phyloP scores from a whole-genome alignment of 2,329 filamentous ascomycete genomes.

The Leptosphaerulina australis region DNA sequence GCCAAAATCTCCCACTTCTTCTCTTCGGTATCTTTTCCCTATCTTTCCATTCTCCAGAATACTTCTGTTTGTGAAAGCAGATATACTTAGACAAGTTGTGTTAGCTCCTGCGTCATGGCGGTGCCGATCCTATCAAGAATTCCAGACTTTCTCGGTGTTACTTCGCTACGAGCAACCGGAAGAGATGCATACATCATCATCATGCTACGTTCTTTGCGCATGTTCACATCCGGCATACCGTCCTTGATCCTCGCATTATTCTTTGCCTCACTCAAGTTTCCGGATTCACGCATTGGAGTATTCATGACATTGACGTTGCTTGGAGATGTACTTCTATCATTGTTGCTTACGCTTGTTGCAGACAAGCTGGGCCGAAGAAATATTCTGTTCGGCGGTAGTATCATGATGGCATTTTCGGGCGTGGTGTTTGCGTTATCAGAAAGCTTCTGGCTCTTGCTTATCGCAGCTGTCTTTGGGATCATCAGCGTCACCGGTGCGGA shows the following conservation, averaged over 20 bases:
- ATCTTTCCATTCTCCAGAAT: background rate
- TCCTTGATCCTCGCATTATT: conserved; percentile 48
- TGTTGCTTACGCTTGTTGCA: conserved; percentile 48
- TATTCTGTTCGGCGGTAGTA: conserved; percentile 44
- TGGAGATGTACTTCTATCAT: conserved; percentile 47
- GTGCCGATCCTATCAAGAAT: conserved; percentile 29
- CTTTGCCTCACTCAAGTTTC: conserved; percentile 45
- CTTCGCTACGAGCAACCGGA: conserved; percentile 42
- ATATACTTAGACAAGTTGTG: too few species aligned
- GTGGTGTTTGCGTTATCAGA: conserved; percentile 44
- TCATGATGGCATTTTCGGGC: conserved; percentile 48
- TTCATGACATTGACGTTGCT: conserved; percentile 52
- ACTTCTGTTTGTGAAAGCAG: conserved; percentile 7
- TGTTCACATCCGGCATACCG: conserved; percentile 47
- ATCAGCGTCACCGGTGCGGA: conserved; percentile 47
- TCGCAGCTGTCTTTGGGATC: conserved; percentile 48
- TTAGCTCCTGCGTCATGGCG: conserved; percentile 25
- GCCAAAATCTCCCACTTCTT: conserved; percentile 13
- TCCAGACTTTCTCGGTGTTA: conserved; percentile 39
- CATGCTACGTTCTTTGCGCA: conserved; percentile 40
- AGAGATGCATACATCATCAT: conserved; percentile 54
- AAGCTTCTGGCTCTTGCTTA: conserved; percentile 48
- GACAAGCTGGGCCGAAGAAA: conserved; percentile 45
- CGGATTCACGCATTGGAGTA: conserved; percentile 46
- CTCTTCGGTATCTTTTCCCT: conserved; percentile 13